Conservation (phyloP, 352 stramenopile species). For the Phytophthora meadii region DNA sequence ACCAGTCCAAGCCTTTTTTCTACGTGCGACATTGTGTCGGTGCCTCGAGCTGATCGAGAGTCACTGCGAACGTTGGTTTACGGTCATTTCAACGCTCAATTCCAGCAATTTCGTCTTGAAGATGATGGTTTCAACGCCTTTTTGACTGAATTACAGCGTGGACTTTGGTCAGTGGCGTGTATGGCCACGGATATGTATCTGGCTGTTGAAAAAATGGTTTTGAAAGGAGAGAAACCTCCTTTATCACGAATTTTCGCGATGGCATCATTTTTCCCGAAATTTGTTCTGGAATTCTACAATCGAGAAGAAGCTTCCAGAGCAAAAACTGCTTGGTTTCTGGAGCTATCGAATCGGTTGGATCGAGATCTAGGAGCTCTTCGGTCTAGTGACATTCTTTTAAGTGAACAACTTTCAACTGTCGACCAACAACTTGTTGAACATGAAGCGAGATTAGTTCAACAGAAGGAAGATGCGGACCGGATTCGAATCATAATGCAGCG, state of each 20-base stretch:
- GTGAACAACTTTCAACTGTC: slow-evolving; percentile 19
- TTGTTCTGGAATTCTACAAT: slow-evolving; percentile 26
- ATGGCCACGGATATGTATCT: slow-evolving; percentile 44
- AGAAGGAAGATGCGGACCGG: slow-evolving; percentile 51
- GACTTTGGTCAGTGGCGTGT: slow-evolving; percentile 49
- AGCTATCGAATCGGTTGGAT: slow-evolving; percentile 32
- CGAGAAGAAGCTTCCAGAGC: slow-evolving; percentile 23
- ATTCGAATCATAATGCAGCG: slow-evolving; percentile 68
- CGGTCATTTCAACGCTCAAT: slow-evolving; percentile 53
- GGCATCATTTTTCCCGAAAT: slow-evolving; percentile 29
- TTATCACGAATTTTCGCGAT: slow-evolving; percentile 22
- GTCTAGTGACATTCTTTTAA: slow-evolving; percentile 29
- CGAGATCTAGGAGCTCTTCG: slow-evolving; percentile 27
- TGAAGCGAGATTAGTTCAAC: slow-evolving; percentile 36
- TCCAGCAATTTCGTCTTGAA: slow-evolving; percentile 32
- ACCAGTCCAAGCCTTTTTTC: slow-evolving; percentile 41
- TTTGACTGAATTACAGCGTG: slow-evolving; percentile 36
- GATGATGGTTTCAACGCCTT: slow-evolving; percentile 11
- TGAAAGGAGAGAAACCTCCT: slow-evolving; percentile 4
- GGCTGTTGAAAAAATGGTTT: slow-evolving; percentile 11
- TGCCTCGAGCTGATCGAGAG: slow-evolving; percentile 30
- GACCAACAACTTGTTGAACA: slow-evolving; percentile 40
- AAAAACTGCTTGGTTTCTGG: slow-evolving; percentile 33
- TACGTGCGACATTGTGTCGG: slow-evolving; percentile 38
- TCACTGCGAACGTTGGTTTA: slow-evolving; percentile 47